Evolutionary conservation across 2,329 filamentous ascomycete species (phyloP), one percentile per base, ranked within the genome.

Genomic region (Cladobotryum protrusum): DNA sequence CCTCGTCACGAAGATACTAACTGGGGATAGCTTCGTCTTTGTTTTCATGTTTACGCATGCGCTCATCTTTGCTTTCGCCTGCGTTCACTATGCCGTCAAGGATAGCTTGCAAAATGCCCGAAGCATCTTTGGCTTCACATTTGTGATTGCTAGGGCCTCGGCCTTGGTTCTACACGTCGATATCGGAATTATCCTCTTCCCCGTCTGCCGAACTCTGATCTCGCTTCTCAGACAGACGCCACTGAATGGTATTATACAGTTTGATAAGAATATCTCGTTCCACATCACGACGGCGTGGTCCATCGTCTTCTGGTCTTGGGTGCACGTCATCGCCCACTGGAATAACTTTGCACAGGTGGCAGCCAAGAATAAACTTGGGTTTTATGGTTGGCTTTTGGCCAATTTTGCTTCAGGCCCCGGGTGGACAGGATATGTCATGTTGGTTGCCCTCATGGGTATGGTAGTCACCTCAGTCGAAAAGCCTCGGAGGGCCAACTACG

Each of bases 211-310:
- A 52, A 93, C 87, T 12, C 79, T 93, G 59, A 89, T 93, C 63
- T 93, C 87, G 47, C 79, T 92, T 54, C 78, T 85, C 47, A 81
- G 88, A 54, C 86, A 89, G 64, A 93, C 88, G 6, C 86, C 88
- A 7, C 75, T 93, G 50, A 91, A 92, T 67, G 87, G 88, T 58
- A 88, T 93, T 63, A 86, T 95, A 57, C 88, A 89, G 59, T 90
- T 93, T 68, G 87, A 90, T 72, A 91, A 90, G 76, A 90, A 91
- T 71, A 90, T 91, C 66, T 88, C 86, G 41, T 92, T 93, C 70
- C 88, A 93, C 73, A 92, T 89, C 70, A 82, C 78, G 44, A 87
- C 87, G 20, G 88, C 86, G 5, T 93, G 87, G 87, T 90, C 87
- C 19, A 90, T 95, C 61, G 84, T 93, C 57, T 89, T 92, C 71